These are phyloP conservation scores for Aspergillus candidus DNA, from an alignment of 2,329 filamentous ascomycete genomes.

Conservation along the genomic window DNA sequence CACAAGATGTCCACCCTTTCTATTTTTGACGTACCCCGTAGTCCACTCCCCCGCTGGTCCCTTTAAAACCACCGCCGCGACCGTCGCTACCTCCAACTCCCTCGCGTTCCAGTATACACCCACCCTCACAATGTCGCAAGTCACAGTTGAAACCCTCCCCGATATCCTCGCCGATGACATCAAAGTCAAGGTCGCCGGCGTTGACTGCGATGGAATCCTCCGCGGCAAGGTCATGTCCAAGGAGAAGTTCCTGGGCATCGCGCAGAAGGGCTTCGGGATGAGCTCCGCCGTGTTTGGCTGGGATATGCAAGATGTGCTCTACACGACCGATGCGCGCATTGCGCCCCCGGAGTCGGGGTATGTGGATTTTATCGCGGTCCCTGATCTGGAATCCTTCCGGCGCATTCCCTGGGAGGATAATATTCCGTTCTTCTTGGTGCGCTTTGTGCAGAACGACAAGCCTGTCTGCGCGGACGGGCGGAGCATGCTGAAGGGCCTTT, in stretches of 20 bases:
- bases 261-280: slow-evolving; percentile 74
- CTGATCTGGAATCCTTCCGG: slow-evolving; percentile 68
- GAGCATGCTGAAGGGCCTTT: slow-evolving; percentile 61
- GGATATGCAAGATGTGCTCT: slow-evolving; percentile 93
- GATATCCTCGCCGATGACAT: slow-evolving; percentile 62
- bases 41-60: too few species aligned
- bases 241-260: slow-evolving; percentile 81
- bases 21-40: too few species aligned
- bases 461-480: slow-evolving; percentile 72
- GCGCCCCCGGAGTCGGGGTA: slow-evolving; percentile 84
- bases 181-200: slow-evolving; percentile 76
- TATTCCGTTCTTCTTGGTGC: slow-evolving; percentile 75
- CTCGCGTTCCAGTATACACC: background rate
- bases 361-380: slow-evolving; percentile 72
- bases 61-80: too few species aligned
- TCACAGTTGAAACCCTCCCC: slow-evolving; percentile 58
- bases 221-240: slow-evolving; percentile 87
- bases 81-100: background rate
- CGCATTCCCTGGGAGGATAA: slow-evolving; percentile 86
- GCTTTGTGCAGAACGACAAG: slow-evolving; percentile 68
- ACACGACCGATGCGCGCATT: slow-evolving; percentile 59
- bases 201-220: slow-evolving; percentile 79
- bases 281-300: slow-evolving; percentile 90
- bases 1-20: too few species aligned
- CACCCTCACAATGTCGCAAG: slow-evolving; percentile 8